Evolutionary conservation across 306 rosid species (phyloP).

Genomic region (Ormosia semicastrata): DNA sequence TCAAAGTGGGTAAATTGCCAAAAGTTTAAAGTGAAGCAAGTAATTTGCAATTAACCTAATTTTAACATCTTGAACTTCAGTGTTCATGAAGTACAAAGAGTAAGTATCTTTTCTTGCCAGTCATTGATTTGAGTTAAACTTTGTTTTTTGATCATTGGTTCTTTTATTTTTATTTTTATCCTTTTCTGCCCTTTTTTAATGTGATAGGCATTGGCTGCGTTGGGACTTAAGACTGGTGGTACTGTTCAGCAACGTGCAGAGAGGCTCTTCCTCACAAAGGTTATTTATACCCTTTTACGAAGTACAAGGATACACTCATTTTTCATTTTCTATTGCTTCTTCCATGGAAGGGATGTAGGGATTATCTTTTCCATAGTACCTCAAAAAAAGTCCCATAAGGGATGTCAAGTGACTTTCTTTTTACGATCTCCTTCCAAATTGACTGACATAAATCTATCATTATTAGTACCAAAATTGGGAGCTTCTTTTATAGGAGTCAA

Average conservation of each 20-base stretch:
- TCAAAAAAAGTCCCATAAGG: not conserved
- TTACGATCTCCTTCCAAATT: not conserved
- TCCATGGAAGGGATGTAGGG: not conserved
- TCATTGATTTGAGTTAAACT: constrained; percentile 2
- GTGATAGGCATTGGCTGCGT: constrained; percentile 68
- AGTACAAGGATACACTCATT: not conserved
- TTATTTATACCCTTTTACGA: constrained; percentile 19
- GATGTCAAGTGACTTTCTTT: not conserved
- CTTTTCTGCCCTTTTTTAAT: not conserved
- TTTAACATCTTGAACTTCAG: constrained; percentile 10
- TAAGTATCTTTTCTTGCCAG: not conserved
- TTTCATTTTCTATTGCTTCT: not conserved
- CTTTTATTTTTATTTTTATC: not conserved
- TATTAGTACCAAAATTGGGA: not conserved
- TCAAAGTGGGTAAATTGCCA: not conserved
- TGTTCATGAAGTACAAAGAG: not conserved
- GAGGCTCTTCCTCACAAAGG: constrained; percentile 96
- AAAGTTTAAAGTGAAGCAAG: not conserved
- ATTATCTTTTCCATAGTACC: not conserved
- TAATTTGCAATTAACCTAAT: not conserved
- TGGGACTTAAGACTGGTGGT: constrained; percentile 91
- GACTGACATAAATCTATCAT: not conserved
- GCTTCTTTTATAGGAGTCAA: not conserved
- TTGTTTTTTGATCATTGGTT: not conserved
- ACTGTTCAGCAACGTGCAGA: constrained; percentile 97